Base-by-base conservation (phyloP, 1,284 basidiomycete genomes). In the Porogramme epimiltina region DNA sequence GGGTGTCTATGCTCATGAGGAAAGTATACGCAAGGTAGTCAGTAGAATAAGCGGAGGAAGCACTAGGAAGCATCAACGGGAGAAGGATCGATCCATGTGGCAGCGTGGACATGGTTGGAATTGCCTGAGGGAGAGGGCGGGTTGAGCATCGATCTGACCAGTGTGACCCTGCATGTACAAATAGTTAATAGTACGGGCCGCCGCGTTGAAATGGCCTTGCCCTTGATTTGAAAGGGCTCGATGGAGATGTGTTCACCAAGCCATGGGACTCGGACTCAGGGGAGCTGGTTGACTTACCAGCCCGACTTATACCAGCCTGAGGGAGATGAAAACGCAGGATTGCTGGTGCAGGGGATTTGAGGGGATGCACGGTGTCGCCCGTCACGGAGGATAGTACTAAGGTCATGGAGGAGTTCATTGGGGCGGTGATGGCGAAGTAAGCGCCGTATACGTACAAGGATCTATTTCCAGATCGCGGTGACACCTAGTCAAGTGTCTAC, bases 121-220 rank as follows among this genome's bases (percentile, higher is more conserved):
- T 42, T 45, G 15, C 19, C 46, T 28, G 53, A 20, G 23, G 56
- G 41, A 37, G 49, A 54, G 42, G 53, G 51, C 36, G 52, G 49
- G 36, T 45, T 50, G n/a, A 23, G 69, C 52, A 68, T 78, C 76
- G 63, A 72, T 66, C 49, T 59, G 62, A 28, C 63, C 55, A 49
- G 70, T 56, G 33, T 66, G 55, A 25, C 67, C 53, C 38, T 68
- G 73, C 49, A 80, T 79, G 47, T 75, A 73, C 64, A 81, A 59
- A 23, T 79, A 77, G 56, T 73, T 69, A n/a, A n/a, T n/a, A n/a
- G n/a, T n/a, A n/a, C n/a, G n/a, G n/a, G n/a, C n/a, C n/a, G n/a
- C n/a, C n/a, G n/a, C n/a, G n/a, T n/a, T 24, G 77, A 73, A 38
- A 72, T 66, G 46, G 66, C 70, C 64, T 84, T 83, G 47, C 81